Conservation (phyloP, 306 rosid species). For the Prunus padus region DNA sequence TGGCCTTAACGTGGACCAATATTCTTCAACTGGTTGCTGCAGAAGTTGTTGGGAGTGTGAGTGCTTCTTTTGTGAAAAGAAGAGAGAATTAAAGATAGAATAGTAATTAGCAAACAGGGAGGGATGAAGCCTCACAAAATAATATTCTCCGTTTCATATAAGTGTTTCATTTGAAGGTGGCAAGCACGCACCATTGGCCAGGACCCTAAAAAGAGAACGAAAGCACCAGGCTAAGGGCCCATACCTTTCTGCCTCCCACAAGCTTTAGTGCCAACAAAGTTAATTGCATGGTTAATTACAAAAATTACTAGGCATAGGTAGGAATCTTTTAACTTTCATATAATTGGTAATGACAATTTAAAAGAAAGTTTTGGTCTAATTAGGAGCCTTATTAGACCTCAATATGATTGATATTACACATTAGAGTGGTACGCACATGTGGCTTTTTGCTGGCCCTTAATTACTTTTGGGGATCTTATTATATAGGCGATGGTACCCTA, state of each 20-base stretch:
- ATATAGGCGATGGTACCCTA: background rate
- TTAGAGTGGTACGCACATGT: background rate
- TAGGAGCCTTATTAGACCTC: too few relatives aligned
- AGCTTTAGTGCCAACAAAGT: constrained; percentile 21
- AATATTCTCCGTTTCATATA: too few relatives aligned
- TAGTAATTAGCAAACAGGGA: constrained; percentile 17
- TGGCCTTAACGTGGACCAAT: constrained; percentile 46
- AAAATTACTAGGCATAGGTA: constrained; percentile 28
- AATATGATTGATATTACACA: background rate
- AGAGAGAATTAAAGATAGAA: constrained; percentile 48
- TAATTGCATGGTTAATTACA: constrained; percentile 6
- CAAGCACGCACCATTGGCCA: constrained; percentile 59
- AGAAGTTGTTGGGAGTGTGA: constrained; percentile 56
- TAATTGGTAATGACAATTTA: background rate
- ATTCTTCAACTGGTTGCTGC: constrained; percentile 35
- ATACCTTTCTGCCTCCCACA: constrained; percentile 54
- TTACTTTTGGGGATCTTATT: background rate
- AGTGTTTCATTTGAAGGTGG: constrained; percentile 40
- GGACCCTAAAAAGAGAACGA: constrained; percentile 39
- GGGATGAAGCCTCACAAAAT: background rate
- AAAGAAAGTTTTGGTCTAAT: background rate
- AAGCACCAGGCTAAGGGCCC: constrained; percentile 48
- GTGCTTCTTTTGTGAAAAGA: constrained; percentile 67
- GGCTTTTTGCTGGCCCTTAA: background rate
- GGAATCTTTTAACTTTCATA: constrained; percentile 8